Conservation (phyloP, 305 asterid species). For the Salvia sclarea region DNA sequence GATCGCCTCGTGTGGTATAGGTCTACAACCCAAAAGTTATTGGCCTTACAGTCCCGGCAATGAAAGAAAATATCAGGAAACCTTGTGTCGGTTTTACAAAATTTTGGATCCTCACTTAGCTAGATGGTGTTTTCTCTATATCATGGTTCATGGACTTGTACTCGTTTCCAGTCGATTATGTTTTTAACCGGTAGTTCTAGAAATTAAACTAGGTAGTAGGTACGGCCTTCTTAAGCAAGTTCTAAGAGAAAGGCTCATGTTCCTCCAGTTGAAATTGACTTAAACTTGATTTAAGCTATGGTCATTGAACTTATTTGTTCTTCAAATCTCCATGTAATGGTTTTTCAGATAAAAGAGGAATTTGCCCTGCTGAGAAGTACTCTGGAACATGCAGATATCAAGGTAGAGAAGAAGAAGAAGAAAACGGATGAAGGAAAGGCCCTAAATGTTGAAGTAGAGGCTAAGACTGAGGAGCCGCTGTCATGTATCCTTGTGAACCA, state of each 20-base stretch:
- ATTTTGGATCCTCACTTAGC: background rate
- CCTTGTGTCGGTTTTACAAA: background rate
- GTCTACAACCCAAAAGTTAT: background rate
- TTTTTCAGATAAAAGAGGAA: constrained; percentile 68
- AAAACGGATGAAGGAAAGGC: background rate
- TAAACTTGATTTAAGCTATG: background rate
- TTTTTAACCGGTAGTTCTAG: background rate
- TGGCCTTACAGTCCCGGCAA: background rate
- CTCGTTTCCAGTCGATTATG: background rate
- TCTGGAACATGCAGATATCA: constrained; percentile 46
- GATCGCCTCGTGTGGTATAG: background rate
- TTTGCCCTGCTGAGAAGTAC: constrained; percentile 52
- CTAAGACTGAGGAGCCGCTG: constrained; percentile 37
- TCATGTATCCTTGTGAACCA: constrained; percentile 62
- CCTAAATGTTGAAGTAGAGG: background rate
- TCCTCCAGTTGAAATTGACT: constrained; percentile 3
- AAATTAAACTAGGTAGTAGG: background rate
- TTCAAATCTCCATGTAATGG: constrained; percentile 1
- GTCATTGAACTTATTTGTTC: constrained; percentile 2
- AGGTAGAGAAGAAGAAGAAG: background rate
- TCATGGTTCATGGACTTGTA: background rate
- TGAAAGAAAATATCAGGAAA: background rate
- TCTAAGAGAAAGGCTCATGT: background rate
- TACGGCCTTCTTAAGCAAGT: background rate
- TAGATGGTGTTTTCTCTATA: background rate